Evolutionary conservation across 768 basidiomycete genomes (phyloP), one percentile per base, ranked within the genome.

Genomic region (Tubosaeta sp.): DNA sequence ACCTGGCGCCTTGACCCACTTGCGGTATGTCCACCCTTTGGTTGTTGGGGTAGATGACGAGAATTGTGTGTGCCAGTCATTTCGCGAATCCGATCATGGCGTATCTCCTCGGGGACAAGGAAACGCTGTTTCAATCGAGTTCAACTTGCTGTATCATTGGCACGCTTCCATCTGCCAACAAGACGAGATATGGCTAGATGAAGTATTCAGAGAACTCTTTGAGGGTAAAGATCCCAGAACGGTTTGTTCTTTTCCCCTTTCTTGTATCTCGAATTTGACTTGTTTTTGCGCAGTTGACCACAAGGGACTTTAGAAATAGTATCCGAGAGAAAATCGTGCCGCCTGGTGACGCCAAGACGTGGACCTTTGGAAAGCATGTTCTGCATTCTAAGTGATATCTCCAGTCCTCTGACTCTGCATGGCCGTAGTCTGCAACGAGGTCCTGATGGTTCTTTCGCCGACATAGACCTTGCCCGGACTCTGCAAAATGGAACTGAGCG

Each of bases 101-200:
- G 65, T 86, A 49, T 69, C 77, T 13, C 78, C 81, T 32, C 77
- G 81, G 10, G 90, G 89, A 32, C 71, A 83, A 62, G 90, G 90
- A 44, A 91, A 91, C 59, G 82, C 80, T 32, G 80, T 82, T 51
- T 87, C 88, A 0, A 63, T 89, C 30, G 90, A 91, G 67, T 90
- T 91, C 72, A 90, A 76, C 59, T 57, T 78, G 21, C 61, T 77
- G 16, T 76, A 78, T 57, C 72, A 64, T 36, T 89, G 87, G 87
- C 87, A 89, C 58, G 71, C 87, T 18, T 74, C 82, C 1, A 61
- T 86, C 1, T 81, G 80, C 7, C 62, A 70, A 44, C 54, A 73
- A 40, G 85, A 89, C 64, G 73, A 76, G 0, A 49, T 71, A 40
- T 87, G 84, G 84, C 73, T 79, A 6, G 71, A 77, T 42, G 56